These are phyloP conservation scores for Spiraea crenata DNA, from an alignment of 331 rosid species.

Conservation along the genomic window DNA sequence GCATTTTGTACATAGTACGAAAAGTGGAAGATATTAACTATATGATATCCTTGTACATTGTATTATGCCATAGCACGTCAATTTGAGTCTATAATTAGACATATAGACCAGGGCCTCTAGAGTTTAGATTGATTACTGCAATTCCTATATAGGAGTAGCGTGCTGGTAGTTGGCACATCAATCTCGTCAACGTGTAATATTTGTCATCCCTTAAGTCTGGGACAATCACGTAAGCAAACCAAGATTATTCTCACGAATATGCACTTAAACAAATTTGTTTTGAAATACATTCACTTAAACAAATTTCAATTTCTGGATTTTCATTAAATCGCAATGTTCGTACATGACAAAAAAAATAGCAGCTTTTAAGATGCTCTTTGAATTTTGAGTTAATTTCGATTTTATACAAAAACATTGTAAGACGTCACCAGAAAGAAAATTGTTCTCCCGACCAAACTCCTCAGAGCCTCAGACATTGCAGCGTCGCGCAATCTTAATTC, in stretches of 20 bases:
- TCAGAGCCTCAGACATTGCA: not conserved
- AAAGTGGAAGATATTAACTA: too few relatives aligned
- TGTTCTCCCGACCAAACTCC: not conserved
- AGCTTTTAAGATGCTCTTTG: slow-evolving; percentile 10
- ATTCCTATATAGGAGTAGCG: not conserved
- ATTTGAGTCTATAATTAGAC: too few relatives aligned
- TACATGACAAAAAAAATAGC: slow-evolving; percentile 7
- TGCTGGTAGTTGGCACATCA: slow-evolving; percentile 29
- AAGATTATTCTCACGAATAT: slow-evolving; percentile 34
- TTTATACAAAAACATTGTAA: not conserved
- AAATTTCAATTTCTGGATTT: not conserved
- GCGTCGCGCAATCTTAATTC: not conserved
- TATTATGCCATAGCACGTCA: too few relatives aligned
- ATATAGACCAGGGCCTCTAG: not conserved
- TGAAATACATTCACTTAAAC: slow-evolving; percentile 6
- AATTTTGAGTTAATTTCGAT: not conserved
- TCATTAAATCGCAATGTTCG: not conserved
- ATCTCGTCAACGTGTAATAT: slow-evolving; percentile 10
- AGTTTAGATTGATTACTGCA: not conserved
- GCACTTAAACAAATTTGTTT: not conserved
- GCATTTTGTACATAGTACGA: too few relatives aligned
- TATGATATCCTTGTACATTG: too few relatives aligned
- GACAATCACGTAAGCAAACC: slow-evolving; percentile 7
- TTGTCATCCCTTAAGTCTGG: not conserved
- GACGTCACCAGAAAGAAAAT: slow-evolving; percentile 10